Conservation (phyloP, 768 basidiomycete genomes). For the Pleurotus djamor region DNA sequence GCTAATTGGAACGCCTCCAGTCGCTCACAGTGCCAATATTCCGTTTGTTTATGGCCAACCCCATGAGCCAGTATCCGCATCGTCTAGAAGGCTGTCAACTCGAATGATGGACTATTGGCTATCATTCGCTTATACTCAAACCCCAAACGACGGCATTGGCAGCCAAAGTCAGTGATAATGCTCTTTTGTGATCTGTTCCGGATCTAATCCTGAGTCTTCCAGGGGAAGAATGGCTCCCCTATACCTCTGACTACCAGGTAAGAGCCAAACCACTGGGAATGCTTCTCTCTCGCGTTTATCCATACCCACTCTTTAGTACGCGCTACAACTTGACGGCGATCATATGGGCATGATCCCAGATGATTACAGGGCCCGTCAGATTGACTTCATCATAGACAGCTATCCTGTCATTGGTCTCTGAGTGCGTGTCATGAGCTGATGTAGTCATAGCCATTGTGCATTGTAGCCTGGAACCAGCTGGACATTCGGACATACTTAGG, state of each 20-base stretch:
- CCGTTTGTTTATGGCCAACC: conserved; percentile 23
- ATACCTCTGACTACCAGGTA: not conserved
- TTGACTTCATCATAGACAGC: conserved; percentile 14
- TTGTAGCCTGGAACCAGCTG: too few species aligned
- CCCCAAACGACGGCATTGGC: conserved; percentile 40
- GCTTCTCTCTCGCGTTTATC: too few species aligned
- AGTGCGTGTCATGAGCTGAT: too few species aligned
- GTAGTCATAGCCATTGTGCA: too few species aligned
- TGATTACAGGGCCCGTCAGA: conserved; percentile 21
- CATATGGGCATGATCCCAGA: conserved; percentile 24
- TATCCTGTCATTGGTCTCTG: too few species aligned
- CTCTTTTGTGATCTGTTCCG: too few species aligned
- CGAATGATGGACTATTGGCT: conserved; percentile 47
- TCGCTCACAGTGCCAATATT: conserved; percentile 26
- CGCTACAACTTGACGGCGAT: conserved; percentile 24
- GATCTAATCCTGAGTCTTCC: not conserved
- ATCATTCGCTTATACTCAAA: conserved; percentile 40
- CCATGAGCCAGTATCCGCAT: not conserved
- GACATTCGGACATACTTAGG: too few species aligned
- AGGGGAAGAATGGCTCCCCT: not conserved
- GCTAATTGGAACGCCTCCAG: conserved; percentile 9
- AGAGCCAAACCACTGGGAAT: not conserved
- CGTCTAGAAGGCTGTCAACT: conserved; percentile 20
- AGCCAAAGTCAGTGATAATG: conserved; percentile 19
- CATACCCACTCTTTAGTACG: conserved; percentile 9